These are phyloP conservation scores for Tilletia walkeri DNA, from an alignment of 1,284 basidiomycete species.

Conservation along the genomic window DNA sequence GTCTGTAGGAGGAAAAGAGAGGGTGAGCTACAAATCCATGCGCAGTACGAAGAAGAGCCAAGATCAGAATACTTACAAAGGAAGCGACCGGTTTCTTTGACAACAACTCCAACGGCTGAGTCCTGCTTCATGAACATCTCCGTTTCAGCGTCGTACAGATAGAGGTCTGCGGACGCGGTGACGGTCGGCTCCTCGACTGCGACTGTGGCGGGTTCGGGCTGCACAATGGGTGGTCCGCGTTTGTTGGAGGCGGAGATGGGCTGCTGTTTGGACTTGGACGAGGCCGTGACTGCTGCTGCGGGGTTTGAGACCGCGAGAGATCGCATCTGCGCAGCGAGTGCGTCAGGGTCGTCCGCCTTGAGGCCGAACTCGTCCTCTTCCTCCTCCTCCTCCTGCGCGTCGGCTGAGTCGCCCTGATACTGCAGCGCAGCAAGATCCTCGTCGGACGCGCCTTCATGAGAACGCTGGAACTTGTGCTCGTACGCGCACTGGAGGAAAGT, in stretches of 20 bases:
- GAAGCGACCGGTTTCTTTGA: constrained; percentile 64
- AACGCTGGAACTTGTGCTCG: constrained; percentile 60
- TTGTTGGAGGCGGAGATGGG: not conserved
- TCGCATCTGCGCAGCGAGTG: constrained; percentile 10
- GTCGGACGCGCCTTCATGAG: constrained; percentile 50
- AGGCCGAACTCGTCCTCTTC: constrained; percentile 32
- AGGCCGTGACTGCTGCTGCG: not conserved
- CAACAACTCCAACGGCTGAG: constrained; percentile 66
- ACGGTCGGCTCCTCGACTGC: constrained; percentile 2
- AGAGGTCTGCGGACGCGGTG: constrained; percentile 58
- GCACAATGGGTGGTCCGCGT: not conserved
- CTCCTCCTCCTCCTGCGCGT: not conserved
- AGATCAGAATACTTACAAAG: constrained; percentile 55
- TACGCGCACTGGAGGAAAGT: constrained; percentile 93
- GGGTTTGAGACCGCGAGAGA: constrained; percentile 9
- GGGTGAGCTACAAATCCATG: not conserved
- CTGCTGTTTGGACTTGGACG: not conserved
- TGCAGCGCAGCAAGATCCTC: constrained; percentile 54
- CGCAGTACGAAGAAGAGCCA: not conserved
- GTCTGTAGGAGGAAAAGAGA: constrained; percentile 29
- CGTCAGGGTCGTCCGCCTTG: constrained; percentile 22
- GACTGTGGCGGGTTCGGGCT: constrained; percentile 7
- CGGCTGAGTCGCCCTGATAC: constrained; percentile 32
- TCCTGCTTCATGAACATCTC: constrained; percentile 74
- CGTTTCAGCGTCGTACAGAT: constrained; percentile 70